Evolutionary conservation across 2,329 filamentous ascomycete genomes (phyloP).

Genomic region (Cryoendolithus antarcticus): DNA sequence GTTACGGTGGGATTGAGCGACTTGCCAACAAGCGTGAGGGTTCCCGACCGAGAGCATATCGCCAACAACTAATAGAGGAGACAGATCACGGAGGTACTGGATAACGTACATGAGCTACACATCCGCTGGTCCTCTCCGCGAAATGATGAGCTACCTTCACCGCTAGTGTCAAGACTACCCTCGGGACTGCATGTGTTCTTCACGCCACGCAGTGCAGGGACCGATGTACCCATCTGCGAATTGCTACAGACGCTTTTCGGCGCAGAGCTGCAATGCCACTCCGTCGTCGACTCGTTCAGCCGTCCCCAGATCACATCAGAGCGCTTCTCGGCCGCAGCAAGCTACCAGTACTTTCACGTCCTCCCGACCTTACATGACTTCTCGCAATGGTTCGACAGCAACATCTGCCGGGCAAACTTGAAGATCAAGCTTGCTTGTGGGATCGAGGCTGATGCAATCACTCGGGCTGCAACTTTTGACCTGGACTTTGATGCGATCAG

Average conservation of each 20-base stretch:
- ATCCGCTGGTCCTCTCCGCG: conserved; percentile 61
- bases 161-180: conserved; percentile 61
- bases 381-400: conserved; percentile 5
- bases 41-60: background rate
- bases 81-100: conserved; percentile 28
- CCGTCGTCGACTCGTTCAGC: conserved; percentile 25
- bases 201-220: conserved; percentile 40
- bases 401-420: conserved; percentile 17
- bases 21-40: conserved; percentile 52
- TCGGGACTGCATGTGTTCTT: conserved; percentile 75
- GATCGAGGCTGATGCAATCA: conserved; percentile 4
- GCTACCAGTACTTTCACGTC: conserved; percentile 58
- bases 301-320: conserved; percentile 40
- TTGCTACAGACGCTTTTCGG: conserved; percentile 48
- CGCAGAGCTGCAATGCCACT: conserved; percentile 41
- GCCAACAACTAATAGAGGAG: background rate
- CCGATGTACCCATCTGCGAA: conserved; percentile 41
- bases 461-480: conserved; percentile 40
- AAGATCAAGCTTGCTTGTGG: conserved; percentile 4
- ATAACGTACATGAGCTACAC: conserved; percentile 58
- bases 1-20: conserved; percentile 63
- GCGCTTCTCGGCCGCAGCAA: conserved; percentile 49
- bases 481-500: conserved; percentile 63
- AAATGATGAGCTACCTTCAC: conserved; percentile 48
- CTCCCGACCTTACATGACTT: conserved; percentile 47